These are phyloP conservation scores for Talaromyces sp. DNA, from an alignment of 2,329 filamentous ascomycete genomes.

Conservation along the genomic window DNA sequence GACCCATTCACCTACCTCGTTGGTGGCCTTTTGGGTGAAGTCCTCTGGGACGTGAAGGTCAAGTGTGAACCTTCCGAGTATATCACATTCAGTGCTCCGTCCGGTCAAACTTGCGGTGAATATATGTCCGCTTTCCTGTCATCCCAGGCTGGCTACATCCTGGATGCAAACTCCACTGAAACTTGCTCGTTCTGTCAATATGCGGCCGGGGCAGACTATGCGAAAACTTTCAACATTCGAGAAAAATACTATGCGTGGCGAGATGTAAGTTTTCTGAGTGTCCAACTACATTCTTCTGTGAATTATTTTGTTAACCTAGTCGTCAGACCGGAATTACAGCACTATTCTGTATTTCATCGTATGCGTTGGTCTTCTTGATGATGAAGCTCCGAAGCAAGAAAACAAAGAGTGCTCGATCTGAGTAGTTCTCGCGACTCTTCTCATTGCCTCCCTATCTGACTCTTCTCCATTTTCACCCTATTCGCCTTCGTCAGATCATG, in stretches of 20 bases:
- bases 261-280: conserved; percentile 38
- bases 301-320: conserved; percentile 3
- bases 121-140: conserved; percentile 39
- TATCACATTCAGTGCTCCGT: conserved; percentile 29
- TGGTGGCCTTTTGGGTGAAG: conserved; percentile 40
- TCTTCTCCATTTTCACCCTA: background rate
- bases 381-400: conserved; percentile 55
- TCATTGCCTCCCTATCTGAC: background rate
- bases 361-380: conserved; percentile 50
- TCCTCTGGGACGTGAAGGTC: conserved; percentile 45
- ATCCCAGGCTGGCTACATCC: conserved; percentile 32
- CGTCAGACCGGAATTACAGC: conserved; percentile 45
- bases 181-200: conserved; percentile 38
- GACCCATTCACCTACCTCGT: conserved; percentile 50
- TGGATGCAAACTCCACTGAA: conserved; percentile 30
- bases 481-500: too few species aligned
- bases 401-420: conserved; percentile 47
- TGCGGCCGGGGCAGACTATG: conserved; percentile 36
- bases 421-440: conserved; percentile 18
- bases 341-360: conserved; percentile 47
- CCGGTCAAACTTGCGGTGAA: conserved; percentile 36
- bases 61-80: conserved; percentile 38
- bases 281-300: background rate
- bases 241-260: conserved; percentile 42
- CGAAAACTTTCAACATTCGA: conserved; percentile 35